Evolutionary conservation across 306 rosid genomes (phyloP), one percentile per base, ranked within the genome.

Genomic region (Fragaria iinumae): DNA sequence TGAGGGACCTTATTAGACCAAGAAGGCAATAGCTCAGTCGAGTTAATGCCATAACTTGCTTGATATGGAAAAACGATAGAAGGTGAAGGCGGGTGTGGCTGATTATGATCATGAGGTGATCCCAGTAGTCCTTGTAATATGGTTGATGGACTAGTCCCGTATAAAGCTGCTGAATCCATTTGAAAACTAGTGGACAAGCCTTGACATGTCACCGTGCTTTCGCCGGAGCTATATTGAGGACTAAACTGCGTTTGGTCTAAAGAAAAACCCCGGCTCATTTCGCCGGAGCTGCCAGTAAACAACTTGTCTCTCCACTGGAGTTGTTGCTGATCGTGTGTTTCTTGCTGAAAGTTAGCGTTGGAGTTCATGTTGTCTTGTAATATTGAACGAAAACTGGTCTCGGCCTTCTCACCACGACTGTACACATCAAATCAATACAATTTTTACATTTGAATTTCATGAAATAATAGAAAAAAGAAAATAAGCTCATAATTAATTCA

Each of bases 191-290:
- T 69, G 8, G 86, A 16, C 66, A 88, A 43, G 41, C 89, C 88
- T 76, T 88, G 95, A 73, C 83, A 86, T 48, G 96, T 90, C 32
- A 90, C 87, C 1, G 86, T 85, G 77, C 97, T 96, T n/a, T 89
- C 96, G 21, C 91, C 90, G 48, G 96, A 89, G 80, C 91, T 90
- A 74, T 90, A 93, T 29, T 82, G 92, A 71, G 96, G 96, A 68
- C 96, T 90, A 60, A 89, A 93, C 74, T 91, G 90, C 0, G 84
- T 69, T 71, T 86, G 97, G 49, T 93, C 97, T 62, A 89, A 77
- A 8, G 94, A 86, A 60, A 93, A 89, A 43, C 93, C 93, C 23
- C 93, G 80, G 80, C 75, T 91, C 78, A 87, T 83, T 80, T 87
- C 97, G 0, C 87, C 71, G 41, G 69, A 55, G 44, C 67, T 60